Evolutionary conservation across 2,329 filamentous ascomycete species (phyloP).

Genomic region (Monilinia polystroma): DNA sequence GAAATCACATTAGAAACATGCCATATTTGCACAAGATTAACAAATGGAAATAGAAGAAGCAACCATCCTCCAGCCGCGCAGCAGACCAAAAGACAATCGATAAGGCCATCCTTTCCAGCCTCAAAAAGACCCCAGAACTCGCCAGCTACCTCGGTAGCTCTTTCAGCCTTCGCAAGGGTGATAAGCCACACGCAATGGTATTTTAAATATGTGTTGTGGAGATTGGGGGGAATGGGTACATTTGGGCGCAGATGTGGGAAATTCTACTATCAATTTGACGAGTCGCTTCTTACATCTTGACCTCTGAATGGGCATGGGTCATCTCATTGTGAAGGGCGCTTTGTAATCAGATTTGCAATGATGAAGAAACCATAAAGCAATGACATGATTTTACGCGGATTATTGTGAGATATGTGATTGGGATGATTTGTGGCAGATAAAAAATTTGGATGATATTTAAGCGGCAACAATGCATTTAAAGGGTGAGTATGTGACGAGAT

Average conservation of each 20-base stretch:
- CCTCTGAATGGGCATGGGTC: slow-evolving; percentile 60
- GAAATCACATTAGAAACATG: slow-evolving; percentile 39
- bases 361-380: slow-evolving; percentile 41
- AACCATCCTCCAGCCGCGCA: slow-evolving; percentile 84
- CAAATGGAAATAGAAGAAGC: slow-evolving; percentile 76
- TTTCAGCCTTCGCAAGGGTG: slow-evolving; percentile 98
- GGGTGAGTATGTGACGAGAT: slow-evolving; percentile 9
- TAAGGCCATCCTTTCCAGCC: slow-evolving; percentile 89
- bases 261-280: slow-evolving; percentile 47
- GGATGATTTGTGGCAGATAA: slow-evolving; percentile 16
- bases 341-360: slow-evolving; percentile 43
- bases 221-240: slow-evolving; percentile 32
- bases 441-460: background rate
- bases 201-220: slow-evolving; percentile 62
- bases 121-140: slow-evolving; percentile 98
- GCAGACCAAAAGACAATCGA: slow-evolving; percentile 98
- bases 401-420: slow-evolving; percentile 11
- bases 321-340: slow-evolving; percentile 44
- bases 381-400: slow-evolving; percentile 20
- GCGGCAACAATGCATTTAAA: background rate
- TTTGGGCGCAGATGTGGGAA: slow-evolving; percentile 46
- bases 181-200: slow-evolving; percentile 99
- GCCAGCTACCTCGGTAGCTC: slow-evolving; percentile 89
- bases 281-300: slow-evolving; percentile 62
- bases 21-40: background rate